phyloP scores from a whole-genome alignment of 176 grass and related monocot genomes.

The Ensete ventricosum region DNA sequence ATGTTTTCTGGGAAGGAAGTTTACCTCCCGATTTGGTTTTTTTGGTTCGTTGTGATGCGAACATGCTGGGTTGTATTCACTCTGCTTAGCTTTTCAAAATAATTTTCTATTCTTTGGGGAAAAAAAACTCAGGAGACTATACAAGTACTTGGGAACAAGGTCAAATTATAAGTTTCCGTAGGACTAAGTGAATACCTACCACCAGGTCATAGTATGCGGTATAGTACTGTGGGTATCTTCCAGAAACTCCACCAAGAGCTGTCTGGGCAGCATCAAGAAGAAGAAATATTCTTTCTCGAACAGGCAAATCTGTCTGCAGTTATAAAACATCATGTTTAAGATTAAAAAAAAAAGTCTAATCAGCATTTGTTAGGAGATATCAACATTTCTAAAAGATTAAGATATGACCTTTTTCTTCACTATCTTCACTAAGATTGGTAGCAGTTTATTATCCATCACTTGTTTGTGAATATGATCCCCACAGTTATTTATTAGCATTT shows the following conservation, averaged over 20 bases:
- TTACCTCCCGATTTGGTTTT: too few relatives aligned
- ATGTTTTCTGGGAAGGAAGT: too few relatives aligned
- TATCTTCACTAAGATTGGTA: conserved; percentile 83
- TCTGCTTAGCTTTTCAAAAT: too few relatives aligned
- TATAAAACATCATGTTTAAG: not conserved
- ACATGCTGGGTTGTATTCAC: too few relatives aligned
- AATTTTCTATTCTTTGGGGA: too few relatives aligned
- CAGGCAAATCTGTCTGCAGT: conserved; percentile 75
- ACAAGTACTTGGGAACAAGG: not conserved
- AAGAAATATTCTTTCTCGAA: conserved; percentile 96
- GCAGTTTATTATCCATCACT: conserved; percentile 76
- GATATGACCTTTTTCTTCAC: conserved; percentile 94
- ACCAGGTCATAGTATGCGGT: conserved; percentile 80
- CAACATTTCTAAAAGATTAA: not conserved
- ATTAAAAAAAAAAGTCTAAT: not conserved
- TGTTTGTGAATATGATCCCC: conserved; percentile 80
- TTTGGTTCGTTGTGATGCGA: too few relatives aligned
- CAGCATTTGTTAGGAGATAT: not conserved
- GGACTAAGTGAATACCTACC: conserved; percentile 1
- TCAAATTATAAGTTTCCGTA: not conserved
- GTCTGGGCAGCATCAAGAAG: conserved; percentile 89
- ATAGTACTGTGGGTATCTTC: conserved; percentile 85
- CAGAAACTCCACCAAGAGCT: conserved; percentile 80
- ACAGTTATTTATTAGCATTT: conserved; percentile 96
- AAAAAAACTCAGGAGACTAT: not conserved